Percentiles rank a stretch among this genome's conserved stretches.
Conservation (phyloP, 2,329 filamentous ascomycete genomes). For the Hirsutella minnesotensis region DNA sequence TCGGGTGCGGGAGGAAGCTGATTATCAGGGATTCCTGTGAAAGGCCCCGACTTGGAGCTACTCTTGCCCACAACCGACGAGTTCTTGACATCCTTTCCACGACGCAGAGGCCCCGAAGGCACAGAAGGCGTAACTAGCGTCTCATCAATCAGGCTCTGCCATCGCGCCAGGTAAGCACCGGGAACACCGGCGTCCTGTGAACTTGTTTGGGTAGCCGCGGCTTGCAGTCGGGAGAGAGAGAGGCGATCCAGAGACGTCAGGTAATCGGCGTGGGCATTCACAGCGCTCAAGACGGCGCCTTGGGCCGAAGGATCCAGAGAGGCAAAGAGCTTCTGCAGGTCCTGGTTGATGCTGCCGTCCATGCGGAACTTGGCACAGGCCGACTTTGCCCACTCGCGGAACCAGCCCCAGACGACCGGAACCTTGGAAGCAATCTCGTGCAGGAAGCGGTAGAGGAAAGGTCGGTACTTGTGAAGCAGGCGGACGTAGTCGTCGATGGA, state of each 20-base stretch:
- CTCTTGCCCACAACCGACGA: no score
- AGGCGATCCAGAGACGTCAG: constrained; percentile 40
- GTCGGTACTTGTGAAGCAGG: constrained; percentile 52
- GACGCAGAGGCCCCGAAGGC: constrained; percentile 37
- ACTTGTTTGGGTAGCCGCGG: constrained; percentile 21
- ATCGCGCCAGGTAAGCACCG: constrained; percentile 59
- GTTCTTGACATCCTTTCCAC: constrained; percentile 40
- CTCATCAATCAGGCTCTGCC: constrained; percentile 60
- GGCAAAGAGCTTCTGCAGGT: constrained; percentile 29
- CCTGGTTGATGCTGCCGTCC: constrained; percentile 9
- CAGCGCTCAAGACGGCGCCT: constrained; percentile 30
- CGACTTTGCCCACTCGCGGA: constrained; percentile 48
- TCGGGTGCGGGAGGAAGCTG: constrained; percentile 14
- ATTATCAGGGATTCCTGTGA: constrained; percentile 16
- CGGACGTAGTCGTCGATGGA: constrained; percentile 62
- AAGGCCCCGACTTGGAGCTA: not conserved
- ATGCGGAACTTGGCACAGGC: constrained; percentile 43
- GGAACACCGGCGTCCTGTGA: constrained; percentile 42
- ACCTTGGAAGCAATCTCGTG: constrained; percentile 59
- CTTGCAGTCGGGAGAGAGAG: constrained; percentile 43
- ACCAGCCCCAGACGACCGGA: constrained; percentile 49
- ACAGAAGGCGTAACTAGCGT: constrained; percentile 54
- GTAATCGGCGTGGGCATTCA: constrained; percentile 51
- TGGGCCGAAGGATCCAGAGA: constrained; percentile 35
- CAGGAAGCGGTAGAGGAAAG: constrained; percentile 55